phyloP scores from a whole-genome alignment of 306 rosid species.

The Lathyrus aphaca region DNA sequence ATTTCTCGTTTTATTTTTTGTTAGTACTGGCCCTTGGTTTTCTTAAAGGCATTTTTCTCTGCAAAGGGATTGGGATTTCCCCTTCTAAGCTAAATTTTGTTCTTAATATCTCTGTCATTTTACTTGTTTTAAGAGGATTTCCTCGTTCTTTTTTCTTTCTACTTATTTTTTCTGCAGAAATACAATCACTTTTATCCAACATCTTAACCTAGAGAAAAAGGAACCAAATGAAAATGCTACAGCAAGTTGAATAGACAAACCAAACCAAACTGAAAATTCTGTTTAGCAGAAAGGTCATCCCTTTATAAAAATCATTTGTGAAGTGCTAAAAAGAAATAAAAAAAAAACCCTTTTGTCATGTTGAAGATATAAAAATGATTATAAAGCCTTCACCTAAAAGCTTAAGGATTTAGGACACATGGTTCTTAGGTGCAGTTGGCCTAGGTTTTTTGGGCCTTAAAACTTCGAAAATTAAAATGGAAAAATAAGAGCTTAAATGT shows the following conservation, averaged over 20 bases:
- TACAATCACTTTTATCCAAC: neutral
- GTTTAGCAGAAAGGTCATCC: constrained; percentile 3
- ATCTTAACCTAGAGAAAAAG: neutral
- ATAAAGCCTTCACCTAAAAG: neutral
- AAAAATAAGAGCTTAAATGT: neutral
- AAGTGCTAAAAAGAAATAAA: neutral
- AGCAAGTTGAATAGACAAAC: neutral
- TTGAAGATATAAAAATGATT: neutral
- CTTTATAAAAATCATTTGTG: neutral
- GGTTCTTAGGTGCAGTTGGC: neutral
- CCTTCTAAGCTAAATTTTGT: neutral
- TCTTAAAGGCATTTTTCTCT: neutral
- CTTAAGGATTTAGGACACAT: neutral
- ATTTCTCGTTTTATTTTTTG: neutral
- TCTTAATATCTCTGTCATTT: neutral
- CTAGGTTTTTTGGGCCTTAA: neutral
- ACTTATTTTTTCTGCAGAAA: neutral
- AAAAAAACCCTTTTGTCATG: neutral
- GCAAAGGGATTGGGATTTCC: neutral
- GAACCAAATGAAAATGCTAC: neutral
- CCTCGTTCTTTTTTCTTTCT: neutral
- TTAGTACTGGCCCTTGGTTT: constrained; percentile 6
- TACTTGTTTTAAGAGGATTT: neutral
- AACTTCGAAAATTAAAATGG: too few relatives aligned
- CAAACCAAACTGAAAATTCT: neutral